A percentile compares a stretch with the other conserved stretches of the same genome.
phyloP scores from a whole-genome alignment of 2,329 filamentous ascomycete genomes.

The Fusarium mexicanum region DNA sequence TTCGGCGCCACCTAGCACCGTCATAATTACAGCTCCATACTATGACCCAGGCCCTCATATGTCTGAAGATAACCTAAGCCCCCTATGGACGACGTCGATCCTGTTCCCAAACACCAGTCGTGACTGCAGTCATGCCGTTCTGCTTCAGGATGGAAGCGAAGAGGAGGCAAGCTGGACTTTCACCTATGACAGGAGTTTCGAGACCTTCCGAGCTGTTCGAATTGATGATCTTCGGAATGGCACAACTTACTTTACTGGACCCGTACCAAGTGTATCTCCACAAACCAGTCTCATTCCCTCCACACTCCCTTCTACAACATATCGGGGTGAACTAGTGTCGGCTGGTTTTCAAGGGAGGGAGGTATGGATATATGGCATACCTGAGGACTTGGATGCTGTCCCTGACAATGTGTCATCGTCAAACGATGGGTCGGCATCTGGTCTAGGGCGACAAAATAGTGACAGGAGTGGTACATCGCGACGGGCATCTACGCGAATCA shows the following conservation, averaged over 20 bases:
- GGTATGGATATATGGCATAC: constrained; percentile 82
- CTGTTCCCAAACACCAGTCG: constrained; percentile 83
- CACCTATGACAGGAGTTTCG: constrained; percentile 79
- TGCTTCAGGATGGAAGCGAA: constrained; percentile 69
- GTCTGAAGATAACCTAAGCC: constrained; percentile 73
- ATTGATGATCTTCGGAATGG: constrained; percentile 80
- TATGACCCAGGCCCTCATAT: constrained; percentile 76
- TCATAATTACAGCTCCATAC: constrained; percentile 82
- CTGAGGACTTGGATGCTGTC: constrained; percentile 74
- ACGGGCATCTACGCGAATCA: constrained; percentile 45
- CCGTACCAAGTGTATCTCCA: constrained; percentile 61
- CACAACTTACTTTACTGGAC: constrained; percentile 82
- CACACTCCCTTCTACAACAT: constrained; percentile 75
- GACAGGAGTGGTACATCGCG: constrained; percentile 43
- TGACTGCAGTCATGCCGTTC: constrained; percentile 79
- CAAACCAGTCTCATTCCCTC: constrained; percentile 72
- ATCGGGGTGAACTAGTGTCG: constrained; percentile 75
- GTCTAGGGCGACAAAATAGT: constrained; percentile 46
- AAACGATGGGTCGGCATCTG: constrained; percentile 37
- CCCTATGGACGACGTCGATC: constrained; percentile 87
- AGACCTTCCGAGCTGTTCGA: constrained; percentile 80
- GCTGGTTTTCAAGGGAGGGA: constrained; percentile 77
- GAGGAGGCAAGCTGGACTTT: constrained; percentile 80
- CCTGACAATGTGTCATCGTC: constrained; percentile 52
- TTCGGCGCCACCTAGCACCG: constrained; percentile 72